A percentile compares a stretch with the other conserved stretches of the same genome.
Evolutionary conservation across 495 filamentous ascomycete species (phyloP).

Genomic region (Penicillium crystallinum): DNA sequence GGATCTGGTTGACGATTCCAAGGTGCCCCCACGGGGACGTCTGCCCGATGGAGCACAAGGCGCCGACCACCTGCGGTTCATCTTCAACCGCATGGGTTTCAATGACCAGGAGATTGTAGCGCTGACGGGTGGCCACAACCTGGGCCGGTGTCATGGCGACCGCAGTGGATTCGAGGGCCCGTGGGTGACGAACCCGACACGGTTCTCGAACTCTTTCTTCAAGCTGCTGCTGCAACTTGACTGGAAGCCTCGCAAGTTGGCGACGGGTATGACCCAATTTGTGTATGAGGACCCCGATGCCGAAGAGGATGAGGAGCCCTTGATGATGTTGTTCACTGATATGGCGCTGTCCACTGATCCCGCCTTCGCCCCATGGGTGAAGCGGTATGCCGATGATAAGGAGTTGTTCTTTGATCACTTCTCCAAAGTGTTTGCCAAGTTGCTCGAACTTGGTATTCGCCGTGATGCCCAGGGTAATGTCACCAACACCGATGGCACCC

Average conservation of each 20-base stretch:
- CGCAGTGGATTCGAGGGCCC: constrained; percentile 56
- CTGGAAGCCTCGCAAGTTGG: constrained; percentile 50
- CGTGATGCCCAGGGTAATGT: constrained; percentile 48
- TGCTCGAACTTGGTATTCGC: constrained; percentile 55
- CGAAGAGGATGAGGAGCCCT: constrained; percentile 41
- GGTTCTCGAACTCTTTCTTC: constrained; percentile 62
- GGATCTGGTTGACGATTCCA: constrained; percentile 52
- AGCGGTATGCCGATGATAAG: constrained; percentile 55
- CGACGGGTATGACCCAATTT: constrained; percentile 53
- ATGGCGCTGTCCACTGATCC: constrained; percentile 37
- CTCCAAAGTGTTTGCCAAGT: constrained; percentile 54
- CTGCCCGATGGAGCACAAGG: constrained; percentile 56
- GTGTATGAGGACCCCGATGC: constrained; percentile 55
- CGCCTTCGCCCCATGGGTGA: constrained; percentile 47
- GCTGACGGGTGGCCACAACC: constrained; percentile 54
- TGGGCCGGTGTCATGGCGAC: constrained; percentile 57
- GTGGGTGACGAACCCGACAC: constrained; percentile 61
- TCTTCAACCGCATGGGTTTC: constrained; percentile 64
- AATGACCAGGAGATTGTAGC: constrained; percentile 61
- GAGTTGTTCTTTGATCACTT: constrained; percentile 60
- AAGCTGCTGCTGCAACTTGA: constrained; percentile 48
- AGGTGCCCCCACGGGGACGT: constrained; percentile 52
- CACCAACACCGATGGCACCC: constrained; percentile 47
- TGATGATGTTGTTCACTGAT: constrained; percentile 55
- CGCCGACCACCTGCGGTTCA: constrained; percentile 51